Percentiles rank a stretch among this genome's conserved stretches.
These are phyloP conservation scores for Biancaea sappan DNA, from an alignment of 306 rosid genomes.

Conservation along the genomic window DNA sequence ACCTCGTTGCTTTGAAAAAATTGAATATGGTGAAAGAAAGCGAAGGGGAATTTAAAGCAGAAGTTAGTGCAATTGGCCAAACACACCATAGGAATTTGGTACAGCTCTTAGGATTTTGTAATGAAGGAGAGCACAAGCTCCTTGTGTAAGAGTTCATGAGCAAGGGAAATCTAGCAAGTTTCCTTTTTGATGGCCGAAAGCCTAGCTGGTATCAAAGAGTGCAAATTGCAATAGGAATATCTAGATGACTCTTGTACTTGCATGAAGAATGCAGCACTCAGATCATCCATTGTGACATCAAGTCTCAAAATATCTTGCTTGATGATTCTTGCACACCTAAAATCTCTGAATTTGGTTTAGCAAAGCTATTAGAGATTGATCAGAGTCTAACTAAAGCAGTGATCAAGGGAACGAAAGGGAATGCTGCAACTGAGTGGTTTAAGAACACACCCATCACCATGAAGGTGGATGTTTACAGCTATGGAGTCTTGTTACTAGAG, in stretches of 20 bases:
- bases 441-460: slow-evolving; percentile 7
- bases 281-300: slow-evolving; percentile 32
- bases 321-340: not conserved
- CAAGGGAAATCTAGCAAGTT: slow-evolving; percentile 18
- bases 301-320: slow-evolving; percentile 26
- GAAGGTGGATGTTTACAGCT: slow-evolving; percentile 32
- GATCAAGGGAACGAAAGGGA: slow-evolving; percentile 28
- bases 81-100: slow-evolving; percentile 30
- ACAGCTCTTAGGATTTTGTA: slow-evolving; percentile 22
- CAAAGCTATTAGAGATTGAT: slow-evolving; percentile 17
- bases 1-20: slow-evolving; percentile 18
- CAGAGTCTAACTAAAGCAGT: slow-evolving; percentile 5
- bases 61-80: slow-evolving; percentile 13
- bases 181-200: not conserved
- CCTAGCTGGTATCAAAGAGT: slow-evolving; percentile 26
- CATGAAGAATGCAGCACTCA: slow-evolving; percentile 28
- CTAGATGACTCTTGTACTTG: slow-evolving; percentile 15
- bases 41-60: slow-evolving; percentile 12
- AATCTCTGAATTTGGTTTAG: slow-evolving; percentile 27
- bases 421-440: slow-evolving; percentile 32
- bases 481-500: slow-evolving; percentile 29
- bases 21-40: not conserved
- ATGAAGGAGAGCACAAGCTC: slow-evolving; percentile 19
- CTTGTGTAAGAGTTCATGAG: slow-evolving; percentile 30
- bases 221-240: slow-evolving; percentile 24